Evolutionary conservation across 352 stramenopile genomes (phyloP).

Genomic region (Phytophthora citricola): DNA sequence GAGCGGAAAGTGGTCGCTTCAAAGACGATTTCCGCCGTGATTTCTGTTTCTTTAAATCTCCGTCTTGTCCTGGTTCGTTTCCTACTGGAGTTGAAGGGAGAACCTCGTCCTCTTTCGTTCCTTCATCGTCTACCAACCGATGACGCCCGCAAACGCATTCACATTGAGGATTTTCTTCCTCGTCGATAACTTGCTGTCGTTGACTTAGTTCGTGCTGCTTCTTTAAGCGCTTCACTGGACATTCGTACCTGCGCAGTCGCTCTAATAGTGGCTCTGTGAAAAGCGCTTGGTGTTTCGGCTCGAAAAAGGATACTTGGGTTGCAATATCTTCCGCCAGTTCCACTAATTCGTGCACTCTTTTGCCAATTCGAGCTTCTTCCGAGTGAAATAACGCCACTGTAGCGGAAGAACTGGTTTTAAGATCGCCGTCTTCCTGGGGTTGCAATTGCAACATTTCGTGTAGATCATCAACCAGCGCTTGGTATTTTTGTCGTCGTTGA

Average conservation of each 20-base stretch:
- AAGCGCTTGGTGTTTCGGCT: slow-evolving; percentile 15
- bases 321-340: slow-evolving; percentile 67
- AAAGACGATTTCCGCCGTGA: slow-evolving; percentile 36
- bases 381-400: slow-evolving; percentile 50
- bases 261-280: slow-evolving; percentile 31
- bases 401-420: background rate
- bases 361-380: slow-evolving; percentile 57
- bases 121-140: slow-evolving; percentile 40
- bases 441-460: slow-evolving; percentile 43
- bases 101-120: slow-evolving; percentile 15
- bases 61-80: slow-evolving; percentile 15
- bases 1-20: slow-evolving; percentile 38
- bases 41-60: slow-evolving; percentile 26
- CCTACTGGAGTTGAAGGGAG: background rate
- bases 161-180: slow-evolving; percentile 31
- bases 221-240: slow-evolving; percentile 47
- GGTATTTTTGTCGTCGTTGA: slow-evolving; percentile 67
- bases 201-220: slow-evolving; percentile 58
- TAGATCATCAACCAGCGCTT: slow-evolving; percentile 58
- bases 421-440: background rate
- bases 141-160: slow-evolving; percentile 61
- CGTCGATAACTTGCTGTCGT: slow-evolving; percentile 1
- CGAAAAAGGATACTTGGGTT: slow-evolving; percentile 50
- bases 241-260: slow-evolving; percentile 51
- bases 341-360: slow-evolving; percentile 59